Percentiles rank a stretch among this genome's conserved stretches.
phyloP scores from a whole-genome alignment of 75 land plant species.

The Pinus albicaulis region DNA sequence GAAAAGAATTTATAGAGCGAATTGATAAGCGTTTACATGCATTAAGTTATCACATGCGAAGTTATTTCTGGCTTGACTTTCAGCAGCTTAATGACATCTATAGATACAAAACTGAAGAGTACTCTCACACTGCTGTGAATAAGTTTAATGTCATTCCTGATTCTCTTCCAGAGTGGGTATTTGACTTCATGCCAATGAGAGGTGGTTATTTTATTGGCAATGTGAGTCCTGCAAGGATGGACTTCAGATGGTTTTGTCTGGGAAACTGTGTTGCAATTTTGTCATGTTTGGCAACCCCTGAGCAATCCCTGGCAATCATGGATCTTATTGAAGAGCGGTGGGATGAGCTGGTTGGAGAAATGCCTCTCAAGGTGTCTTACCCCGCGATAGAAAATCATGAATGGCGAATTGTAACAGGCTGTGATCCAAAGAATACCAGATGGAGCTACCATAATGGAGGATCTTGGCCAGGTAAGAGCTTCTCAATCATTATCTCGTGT shows the following conservation, averaged over 20 bases:
- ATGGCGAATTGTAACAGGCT: conserved; percentile 43
- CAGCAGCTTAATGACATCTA: conserved; percentile 83
- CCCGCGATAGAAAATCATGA: conserved; percentile 41
- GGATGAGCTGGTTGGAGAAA: conserved; percentile 47
- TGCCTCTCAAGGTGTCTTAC: conserved; percentile 47
- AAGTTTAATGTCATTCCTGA: conserved; percentile 63
- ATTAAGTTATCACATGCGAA: conserved; percentile 79
- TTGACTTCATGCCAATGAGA: conserved; percentile 47
- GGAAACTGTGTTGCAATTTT: conserved; percentile 54
- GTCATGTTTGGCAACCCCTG: conserved; percentile 40
- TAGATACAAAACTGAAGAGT: conserved; percentile 63
- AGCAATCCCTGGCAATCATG: conserved; percentile 41
- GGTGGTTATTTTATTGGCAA: conserved; percentile 61
- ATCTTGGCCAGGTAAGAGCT: conserved; percentile 39
- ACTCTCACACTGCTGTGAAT: conserved; percentile 62
- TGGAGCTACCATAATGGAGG: conserved; percentile 61
- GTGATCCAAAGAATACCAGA: conserved; percentile 52
- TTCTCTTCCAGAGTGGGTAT: conserved; percentile 49
- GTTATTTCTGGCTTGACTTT: conserved; percentile 92
- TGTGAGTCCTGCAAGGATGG: conserved; percentile 57
- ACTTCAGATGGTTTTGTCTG: conserved; percentile 46
- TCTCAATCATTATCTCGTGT: too few species aligned
- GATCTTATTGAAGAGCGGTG: conserved; percentile 52
- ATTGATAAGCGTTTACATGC: conserved; percentile 85
- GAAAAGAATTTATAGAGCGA: conserved; percentile 67